These are phyloP conservation scores for Tubosaeta sp. DNA, from an alignment of 768 basidiomycete genomes.

Conservation along the genomic window DNA sequence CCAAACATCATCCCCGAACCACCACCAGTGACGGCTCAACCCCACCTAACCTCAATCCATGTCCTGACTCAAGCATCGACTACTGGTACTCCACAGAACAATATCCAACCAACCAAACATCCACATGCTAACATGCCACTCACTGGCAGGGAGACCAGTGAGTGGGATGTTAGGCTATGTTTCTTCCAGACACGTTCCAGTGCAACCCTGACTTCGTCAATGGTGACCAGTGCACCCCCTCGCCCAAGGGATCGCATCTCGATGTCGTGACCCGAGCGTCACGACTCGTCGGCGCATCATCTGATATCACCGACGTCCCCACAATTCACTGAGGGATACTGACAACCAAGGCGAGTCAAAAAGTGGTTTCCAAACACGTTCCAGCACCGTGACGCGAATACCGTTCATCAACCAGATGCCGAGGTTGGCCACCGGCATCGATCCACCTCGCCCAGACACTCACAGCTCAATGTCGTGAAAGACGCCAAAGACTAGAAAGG, in stretches of 20 bases:
- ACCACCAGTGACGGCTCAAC: conserved; percentile 14
- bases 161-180: too few relatives aligned
- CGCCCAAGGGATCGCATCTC: conserved; percentile 54
- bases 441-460: conserved; percentile 49
- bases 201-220: conserved; percentile 48
- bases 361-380: conserved; percentile 48
- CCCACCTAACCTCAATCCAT: conserved; percentile 2
- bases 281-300: conserved; percentile 54
- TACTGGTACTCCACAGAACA: conserved; percentile 43
- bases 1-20: conserved; percentile 2
- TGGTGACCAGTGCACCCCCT: conserved; percentile 40
- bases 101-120: conserved; percentile 34
- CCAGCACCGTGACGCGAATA: conserved; percentile 43
- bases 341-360: conserved; percentile 54
- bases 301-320: conserved; percentile 66
- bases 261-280: conserved; percentile 48
- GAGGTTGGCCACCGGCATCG: conserved; percentile 36
- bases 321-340: conserved; percentile 56
- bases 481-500: conserved; percentile 54
- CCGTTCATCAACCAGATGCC: conserved; percentile 56
- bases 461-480: conserved; percentile 54
- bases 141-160: conserved; percentile 24
- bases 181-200: conserved; percentile 46
- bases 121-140: conserved; percentile 50
- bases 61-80: conserved; percentile 35